Base-by-base conservation (phyloP, 495 filamentous ascomycete genomes). In the Glutinoglossum americanum region DNA sequence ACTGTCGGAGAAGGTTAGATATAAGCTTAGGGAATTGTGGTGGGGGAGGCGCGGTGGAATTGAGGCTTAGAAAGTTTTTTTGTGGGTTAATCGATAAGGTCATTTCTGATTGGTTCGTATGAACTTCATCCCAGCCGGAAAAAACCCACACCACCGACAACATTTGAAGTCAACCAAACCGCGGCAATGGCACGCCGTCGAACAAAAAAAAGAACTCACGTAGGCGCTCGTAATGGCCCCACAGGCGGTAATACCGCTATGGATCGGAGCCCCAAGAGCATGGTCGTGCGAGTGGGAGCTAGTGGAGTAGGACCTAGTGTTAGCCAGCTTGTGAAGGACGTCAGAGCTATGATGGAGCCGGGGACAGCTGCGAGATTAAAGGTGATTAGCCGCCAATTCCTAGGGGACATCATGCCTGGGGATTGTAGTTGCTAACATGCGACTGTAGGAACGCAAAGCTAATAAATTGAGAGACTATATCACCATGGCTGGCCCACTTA, bases 281-380 rank as follows among this genome's bases (percentile, higher is more conserved):
- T 99, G 93, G 92, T 99, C 56, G 93, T 99, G 69, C 82, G 92
- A 62, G 88, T 95, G 56, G 92, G 93, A 63, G 92, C 87, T 65
- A 83, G 87, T 61, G 87, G 95, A 65, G 87, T 97, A 33, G 92
- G 92, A 59, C 80, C 86, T 56, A 93, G 85, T 70, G 76, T 99
- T 59, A 90, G 80, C 64, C 89, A 96, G 68, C 72, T 99, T 58
- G 92, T 90, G 4, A 82, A 84, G 62, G 92, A 99, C 73, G 85
- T 96, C 25, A 80, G 92, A 56, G 72, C 74, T 19, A 89, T 97
- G 73, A 93, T 99, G 89, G 89, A 97, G 67, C 92, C 92, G 0
- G 82, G 86, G 27, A 99, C 92, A 7, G 92, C 92, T 35, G 80
- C 81, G 60, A 77, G 92, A 63, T 69, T 99, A 61, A 80, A 79